A percentile compares a stretch with the other conserved stretches of the same genome.
Conservation (phyloP, 2,329 filamentous ascomycete species). For the Ustulina deusta region DNA sequence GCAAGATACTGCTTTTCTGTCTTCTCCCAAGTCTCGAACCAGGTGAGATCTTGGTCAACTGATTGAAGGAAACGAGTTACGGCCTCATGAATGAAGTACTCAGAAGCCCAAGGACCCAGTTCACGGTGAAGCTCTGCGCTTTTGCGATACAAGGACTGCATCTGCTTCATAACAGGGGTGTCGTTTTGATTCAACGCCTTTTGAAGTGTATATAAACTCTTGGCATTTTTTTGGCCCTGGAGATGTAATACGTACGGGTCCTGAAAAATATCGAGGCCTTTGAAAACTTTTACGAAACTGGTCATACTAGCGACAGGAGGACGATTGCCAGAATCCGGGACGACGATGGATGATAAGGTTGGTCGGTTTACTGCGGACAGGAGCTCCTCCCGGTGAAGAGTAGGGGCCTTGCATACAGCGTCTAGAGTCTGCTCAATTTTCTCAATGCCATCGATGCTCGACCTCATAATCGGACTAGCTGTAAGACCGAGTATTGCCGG, state of each 20-base stretch:
- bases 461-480: constrained; percentile 79
- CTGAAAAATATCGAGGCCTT: constrained; percentile 64
- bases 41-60: constrained; percentile 43
- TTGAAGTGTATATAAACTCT: constrained; percentile 54
- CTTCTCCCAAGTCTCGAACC: constrained; percentile 57
- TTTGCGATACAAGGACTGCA: constrained; percentile 66
- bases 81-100: constrained; percentile 71
- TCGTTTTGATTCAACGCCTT: constrained; percentile 57
- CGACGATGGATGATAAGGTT: constrained; percentile 55
- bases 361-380: constrained; percentile 77
- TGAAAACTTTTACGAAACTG: constrained; percentile 57
- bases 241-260: constrained; percentile 72
- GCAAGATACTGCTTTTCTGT: constrained; percentile 69
- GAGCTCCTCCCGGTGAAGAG: constrained; percentile 75
- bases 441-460: constrained; percentile 66
- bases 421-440: constrained; percentile 77
- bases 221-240: constrained; percentile 55
- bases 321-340: constrained; percentile 11
- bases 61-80: constrained; percentile 53
- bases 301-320: constrained; percentile 55
- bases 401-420: constrained; percentile 76
- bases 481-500: constrained; percentile 83
- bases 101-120: constrained; percentile 76
- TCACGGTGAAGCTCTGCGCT: constrained; percentile 64
- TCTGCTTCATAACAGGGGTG: constrained; percentile 66